These are phyloP conservation scores for Phytopythium montanum DNA, from an alignment of 352 stramenopile genomes.

Conservation along the genomic window DNA sequence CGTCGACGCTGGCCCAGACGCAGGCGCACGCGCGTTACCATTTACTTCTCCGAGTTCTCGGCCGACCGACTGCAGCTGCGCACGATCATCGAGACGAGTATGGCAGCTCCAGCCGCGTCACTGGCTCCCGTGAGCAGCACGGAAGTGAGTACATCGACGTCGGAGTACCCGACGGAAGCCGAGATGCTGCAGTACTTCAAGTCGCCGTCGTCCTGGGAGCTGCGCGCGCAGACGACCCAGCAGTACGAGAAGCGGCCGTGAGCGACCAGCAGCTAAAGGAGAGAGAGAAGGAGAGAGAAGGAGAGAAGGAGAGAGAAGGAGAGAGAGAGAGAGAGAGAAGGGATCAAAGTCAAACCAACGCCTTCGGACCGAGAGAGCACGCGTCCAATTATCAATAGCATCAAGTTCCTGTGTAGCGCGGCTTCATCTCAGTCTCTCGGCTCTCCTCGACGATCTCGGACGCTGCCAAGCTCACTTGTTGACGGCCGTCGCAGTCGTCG, in stretches of 20 bases:
- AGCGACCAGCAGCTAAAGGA: background rate
- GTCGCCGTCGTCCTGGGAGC: conserved; percentile 64
- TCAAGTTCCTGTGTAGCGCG: conserved; percentile 1
- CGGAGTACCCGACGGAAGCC: conserved; percentile 32
- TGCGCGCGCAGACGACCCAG: conserved; percentile 56
- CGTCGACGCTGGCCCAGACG: conserved; percentile 19
- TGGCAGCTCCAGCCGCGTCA: conserved; percentile 26
- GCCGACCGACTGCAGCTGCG: conserved; percentile 43
- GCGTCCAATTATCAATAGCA: conserved; percentile 11
- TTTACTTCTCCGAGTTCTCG: conserved; percentile 60
- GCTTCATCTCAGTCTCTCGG: background rate
- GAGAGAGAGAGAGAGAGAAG: background rate
- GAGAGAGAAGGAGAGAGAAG: background rate
- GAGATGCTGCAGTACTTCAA: conserved; percentile 76
- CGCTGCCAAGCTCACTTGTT: background rate
- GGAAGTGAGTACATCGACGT: background rate
- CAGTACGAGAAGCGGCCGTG: conserved; percentile 50
- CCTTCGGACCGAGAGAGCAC: conserved; percentile 9
- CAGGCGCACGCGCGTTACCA: conserved; percentile 49
- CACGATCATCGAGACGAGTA: conserved; percentile 61
- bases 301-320: background rate
- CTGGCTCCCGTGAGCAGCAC: conserved; percentile 8
- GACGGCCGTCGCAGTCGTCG: background rate
- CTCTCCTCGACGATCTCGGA: background rate
- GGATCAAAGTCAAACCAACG: conserved; percentile 1